Evolutionary conservation across 2,329 filamentous ascomycete genomes (phyloP).

Genomic region (Rutstroemia sp.): DNA sequence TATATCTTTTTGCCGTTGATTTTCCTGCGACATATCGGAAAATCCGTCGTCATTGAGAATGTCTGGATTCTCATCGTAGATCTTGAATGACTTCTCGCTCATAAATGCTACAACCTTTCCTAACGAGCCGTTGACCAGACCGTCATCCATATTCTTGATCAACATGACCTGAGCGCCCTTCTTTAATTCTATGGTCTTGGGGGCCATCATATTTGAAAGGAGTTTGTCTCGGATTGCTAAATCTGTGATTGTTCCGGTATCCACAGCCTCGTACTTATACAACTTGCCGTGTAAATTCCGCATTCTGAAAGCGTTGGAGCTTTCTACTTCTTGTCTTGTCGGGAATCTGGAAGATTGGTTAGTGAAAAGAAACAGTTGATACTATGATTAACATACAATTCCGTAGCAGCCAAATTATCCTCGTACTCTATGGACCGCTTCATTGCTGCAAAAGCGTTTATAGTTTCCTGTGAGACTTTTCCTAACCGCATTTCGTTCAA

Average conservation of each 20-base stretch:
- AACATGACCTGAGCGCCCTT: slow-evolving; percentile 96
- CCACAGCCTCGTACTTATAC: slow-evolving; percentile 64
- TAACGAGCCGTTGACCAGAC: slow-evolving; percentile 86
- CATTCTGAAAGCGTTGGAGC: slow-evolving; percentile 72
- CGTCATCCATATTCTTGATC: slow-evolving; percentile 98
- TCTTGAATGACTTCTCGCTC: slow-evolving; percentile 55
- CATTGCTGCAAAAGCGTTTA: slow-evolving; percentile 67
- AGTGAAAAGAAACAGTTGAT: background rate
- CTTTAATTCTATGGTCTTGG: slow-evolving; percentile 71
- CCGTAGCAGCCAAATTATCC: slow-evolving; percentile 75
- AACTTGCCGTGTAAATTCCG: slow-evolving; percentile 59
- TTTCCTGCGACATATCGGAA: slow-evolving; percentile 33
- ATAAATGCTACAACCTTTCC: slow-evolving; percentile 81
- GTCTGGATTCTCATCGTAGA: slow-evolving; percentile 50
- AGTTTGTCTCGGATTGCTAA: slow-evolving; percentile 65
- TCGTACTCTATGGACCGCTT: slow-evolving; percentile 63
- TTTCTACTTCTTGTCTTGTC: slow-evolving; percentile 81
- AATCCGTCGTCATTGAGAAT: slow-evolving; percentile 42
- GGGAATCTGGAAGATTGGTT: slow-evolving; percentile 54
- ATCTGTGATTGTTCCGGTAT: slow-evolving; percentile 64
- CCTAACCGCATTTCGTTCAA: slow-evolving; percentile 96
- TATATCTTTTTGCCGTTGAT: slow-evolving; percentile 28
- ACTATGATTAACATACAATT: slow-evolving; percentile 49
- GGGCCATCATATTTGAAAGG: slow-evolving; percentile 87
- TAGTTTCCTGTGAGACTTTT: slow-evolving; percentile 67